Conservation (phyloP, 495 filamentous ascomycete species). For the Gamarada debralockiae region DNA sequence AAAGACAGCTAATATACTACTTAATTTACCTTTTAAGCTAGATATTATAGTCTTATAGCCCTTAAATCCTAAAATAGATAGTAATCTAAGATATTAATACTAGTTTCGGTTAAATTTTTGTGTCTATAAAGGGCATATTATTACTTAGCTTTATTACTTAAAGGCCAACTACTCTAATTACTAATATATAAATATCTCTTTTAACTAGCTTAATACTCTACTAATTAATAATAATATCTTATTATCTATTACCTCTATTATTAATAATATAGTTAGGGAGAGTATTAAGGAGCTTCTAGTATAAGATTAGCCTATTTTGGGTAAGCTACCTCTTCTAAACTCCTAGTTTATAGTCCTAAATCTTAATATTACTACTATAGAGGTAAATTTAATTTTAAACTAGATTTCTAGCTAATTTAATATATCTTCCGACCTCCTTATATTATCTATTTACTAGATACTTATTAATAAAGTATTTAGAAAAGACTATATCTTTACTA, state of each 20-base stretch:
- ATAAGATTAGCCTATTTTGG: too few relatives aligned
- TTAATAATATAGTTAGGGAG: not conserved
- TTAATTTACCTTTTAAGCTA: not conserved
- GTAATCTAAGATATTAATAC: not conserved
- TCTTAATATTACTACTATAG: not conserved
- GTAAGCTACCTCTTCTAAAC: not conserved
- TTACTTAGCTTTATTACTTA: not conserved
- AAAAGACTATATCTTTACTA: not conserved
- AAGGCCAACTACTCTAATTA: constrained; percentile 4
- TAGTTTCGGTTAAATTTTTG: constrained; percentile 3
- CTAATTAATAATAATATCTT: not conserved
- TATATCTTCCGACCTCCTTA: not conserved
- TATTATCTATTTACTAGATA: not conserved
- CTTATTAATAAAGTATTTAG: constrained; percentile 1
- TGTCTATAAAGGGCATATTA: not conserved
- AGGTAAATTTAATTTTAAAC: not conserved
- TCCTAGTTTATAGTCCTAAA: not conserved
- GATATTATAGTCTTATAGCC: not conserved
- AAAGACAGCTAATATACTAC: not conserved
- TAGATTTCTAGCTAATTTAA: not conserved
- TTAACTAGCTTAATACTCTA: not conserved
- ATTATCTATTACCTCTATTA: not conserved
- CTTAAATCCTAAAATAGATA: too few relatives aligned
- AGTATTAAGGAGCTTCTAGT: not conserved
- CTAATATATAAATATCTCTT: not conserved